Evolutionary conservation across 805 yeast genomes (phyloP).

Genomic region (Suhomyces emberorum): DNA sequence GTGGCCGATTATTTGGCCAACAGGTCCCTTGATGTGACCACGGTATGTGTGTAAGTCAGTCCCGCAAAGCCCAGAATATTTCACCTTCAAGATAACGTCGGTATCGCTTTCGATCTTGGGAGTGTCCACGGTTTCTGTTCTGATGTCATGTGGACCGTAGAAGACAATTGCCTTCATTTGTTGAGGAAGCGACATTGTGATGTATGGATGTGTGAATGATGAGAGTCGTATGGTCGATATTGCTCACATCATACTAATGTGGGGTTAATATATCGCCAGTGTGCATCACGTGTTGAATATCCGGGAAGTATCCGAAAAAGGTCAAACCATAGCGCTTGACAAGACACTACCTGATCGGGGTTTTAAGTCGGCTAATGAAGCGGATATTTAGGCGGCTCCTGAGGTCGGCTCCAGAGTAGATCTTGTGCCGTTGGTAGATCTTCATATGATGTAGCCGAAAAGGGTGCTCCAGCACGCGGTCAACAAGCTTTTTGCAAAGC

Average conservation of each 20-base stretch:
- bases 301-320: not conserved
- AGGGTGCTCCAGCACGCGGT: too few species aligned
- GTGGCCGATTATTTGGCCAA: slow-evolving; percentile 48
- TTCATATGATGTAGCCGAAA: too few species aligned
- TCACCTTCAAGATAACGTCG: slow-evolving; percentile 48
- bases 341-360: too few species aligned
- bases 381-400: too few species aligned
- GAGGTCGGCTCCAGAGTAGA: too few species aligned
- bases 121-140: slow-evolving; percentile 35
- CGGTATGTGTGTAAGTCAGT: slow-evolving; percentile 53
- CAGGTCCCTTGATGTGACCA: slow-evolving; percentile 45
- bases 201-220: too few species aligned
- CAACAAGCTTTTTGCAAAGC: slow-evolving; percentile 4
- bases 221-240: too few species aligned
- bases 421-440: too few species aligned
- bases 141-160: slow-evolving; percentile 41
- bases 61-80: slow-evolving; percentile 51
- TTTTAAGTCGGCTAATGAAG: too few species aligned
- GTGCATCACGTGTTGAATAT: not conserved
- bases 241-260: not conserved
- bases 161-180: slow-evolving; percentile 51
- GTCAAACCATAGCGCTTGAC: too few species aligned
- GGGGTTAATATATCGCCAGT: not conserved
- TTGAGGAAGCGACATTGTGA: slow-evolving; percentile 7
- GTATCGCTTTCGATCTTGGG: slow-evolving; percentile 36